These are phyloP conservation scores for Boletus reticuloceps DNA, from an alignment of 768 basidiomycete species.

Conservation along the genomic window DNA sequence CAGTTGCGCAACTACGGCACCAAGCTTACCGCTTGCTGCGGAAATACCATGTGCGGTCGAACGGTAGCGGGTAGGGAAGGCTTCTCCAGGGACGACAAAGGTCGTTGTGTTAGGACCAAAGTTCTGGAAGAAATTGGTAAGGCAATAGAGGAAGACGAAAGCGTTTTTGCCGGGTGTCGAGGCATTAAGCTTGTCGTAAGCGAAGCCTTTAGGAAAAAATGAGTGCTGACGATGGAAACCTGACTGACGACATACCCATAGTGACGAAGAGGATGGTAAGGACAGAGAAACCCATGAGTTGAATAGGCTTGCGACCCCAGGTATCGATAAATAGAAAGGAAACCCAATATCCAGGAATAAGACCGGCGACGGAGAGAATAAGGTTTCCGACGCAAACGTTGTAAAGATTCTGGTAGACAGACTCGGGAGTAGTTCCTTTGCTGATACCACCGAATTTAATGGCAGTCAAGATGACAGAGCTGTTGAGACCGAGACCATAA, in stretches of 20 bases:
- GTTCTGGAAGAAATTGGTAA: constrained; percentile 91
- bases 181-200: constrained; percentile 54
- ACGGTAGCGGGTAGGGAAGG: constrained; percentile 86
- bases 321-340: constrained; percentile 64
- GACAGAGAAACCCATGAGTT: constrained; percentile 71
- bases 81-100: constrained; percentile 79
- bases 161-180: constrained; percentile 43
- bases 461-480: constrained; percentile 65
- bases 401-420: constrained; percentile 54
- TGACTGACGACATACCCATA: constrained; percentile 50
- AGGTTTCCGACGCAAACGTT: constrained; percentile 75
- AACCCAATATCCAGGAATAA: constrained; percentile 73
- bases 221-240: background rate
- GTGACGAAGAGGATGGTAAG: constrained; percentile 65
- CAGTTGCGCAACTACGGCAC: constrained; percentile 79
- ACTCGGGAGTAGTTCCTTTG: background rate
- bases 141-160: constrained; percentile 81
- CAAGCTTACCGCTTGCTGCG: constrained; percentile 79
- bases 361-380: constrained; percentile 71
- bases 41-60: constrained; percentile 84
- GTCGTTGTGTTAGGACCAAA: constrained; percentile 83
- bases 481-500: constrained; percentile 87
- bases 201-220: constrained; percentile 50
- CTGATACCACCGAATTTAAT: constrained; percentile 59
- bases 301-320: constrained; percentile 83